Base-by-base conservation (phyloP, 306 rosid genomes). In the Psophocarpus tetragonolobus region DNA sequence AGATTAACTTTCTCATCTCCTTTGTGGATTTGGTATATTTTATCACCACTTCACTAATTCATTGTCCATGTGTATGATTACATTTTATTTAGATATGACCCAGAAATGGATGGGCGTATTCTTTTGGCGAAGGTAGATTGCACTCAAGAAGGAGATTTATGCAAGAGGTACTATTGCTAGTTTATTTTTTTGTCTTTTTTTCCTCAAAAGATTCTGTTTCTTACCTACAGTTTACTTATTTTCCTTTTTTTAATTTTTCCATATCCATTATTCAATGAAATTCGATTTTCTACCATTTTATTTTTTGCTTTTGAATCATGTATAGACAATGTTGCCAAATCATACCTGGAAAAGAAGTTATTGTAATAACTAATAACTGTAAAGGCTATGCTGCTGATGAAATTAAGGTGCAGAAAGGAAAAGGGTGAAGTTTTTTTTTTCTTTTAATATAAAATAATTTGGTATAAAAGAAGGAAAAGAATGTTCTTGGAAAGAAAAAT, bases 61-160 rank as follows among this genome's bases (percentile, higher is more conserved):
- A 5, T 56, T 65, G 77, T 69, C 26, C 75, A 23, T 53, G 5
- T 74, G 48, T 70, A 54, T 73, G 42, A 50, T 75, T 84, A 29
- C 80, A 60, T 80, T 63, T 71, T 79, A 32, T 75, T 26, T 86
- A 95, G 99, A 81, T 95, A 91, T 79, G 97, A 95, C 69, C 99
- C 96, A 38, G 99, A 95, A 80, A 48, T 88, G 30, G 99, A 95
- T 85, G 97, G 99, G 45, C 93, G 99, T 36, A 89, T 95, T 73
- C 72, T 95, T 81, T 33, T 92, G 86, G 93, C 74, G 2, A 92
- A 90, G 81, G 96, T 95, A 42, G 97, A 95, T 85, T 95, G 99
- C 90, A 95, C 97, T 14, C 41, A 48, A 72, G 96, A 92, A 62
- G 83, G 51, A 68, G 97, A 95, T 76, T 86, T 95, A 81, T 95